Percentiles rank a stretch among this genome's conserved stretches.
These are phyloP conservation scores for Aspergillus ustus DNA, from an alignment of 2,329 filamentous ascomycete species.

Conservation along the genomic window DNA sequence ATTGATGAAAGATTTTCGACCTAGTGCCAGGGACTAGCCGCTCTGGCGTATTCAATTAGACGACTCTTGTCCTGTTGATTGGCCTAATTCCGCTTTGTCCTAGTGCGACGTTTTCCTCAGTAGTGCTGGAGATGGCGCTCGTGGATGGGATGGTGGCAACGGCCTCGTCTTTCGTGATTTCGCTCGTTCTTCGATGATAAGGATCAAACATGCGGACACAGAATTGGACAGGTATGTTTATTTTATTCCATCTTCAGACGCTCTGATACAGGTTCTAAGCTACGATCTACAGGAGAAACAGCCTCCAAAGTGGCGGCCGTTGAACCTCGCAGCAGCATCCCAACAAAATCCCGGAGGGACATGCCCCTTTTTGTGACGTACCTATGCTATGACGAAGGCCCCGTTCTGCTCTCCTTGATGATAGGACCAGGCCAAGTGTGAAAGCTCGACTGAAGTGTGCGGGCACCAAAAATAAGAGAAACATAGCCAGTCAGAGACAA, in stretches of 20 bases:
- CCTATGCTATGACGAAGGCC: not conserved
- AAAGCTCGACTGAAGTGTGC: slow-evolving; percentile 14
- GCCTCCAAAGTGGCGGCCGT: not conserved
- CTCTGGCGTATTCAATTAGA: not conserved
- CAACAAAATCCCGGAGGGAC: not conserved
- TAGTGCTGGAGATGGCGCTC: not conserved
- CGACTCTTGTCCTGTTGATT: not conserved
- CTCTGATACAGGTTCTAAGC: not conserved
- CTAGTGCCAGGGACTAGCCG: not conserved
- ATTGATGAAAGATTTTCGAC: not conserved
- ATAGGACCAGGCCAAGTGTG: slow-evolving; percentile 14
- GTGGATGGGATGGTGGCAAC: not conserved
- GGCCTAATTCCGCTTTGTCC: not conserved
- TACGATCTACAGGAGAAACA: not conserved
- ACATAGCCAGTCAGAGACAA: slow-evolving; percentile 23
- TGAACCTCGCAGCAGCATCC: slow-evolving; percentile 8
- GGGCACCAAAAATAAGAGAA: slow-evolving; percentile 22
- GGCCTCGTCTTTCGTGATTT: not conserved
- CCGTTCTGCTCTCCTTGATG: slow-evolving; percentile 9
- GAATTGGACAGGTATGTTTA: not conserved
- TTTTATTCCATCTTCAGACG: not conserved
- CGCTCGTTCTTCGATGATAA: not conserved
- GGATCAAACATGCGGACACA: not conserved
- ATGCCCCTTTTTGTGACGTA: slow-evolving; percentile 4
- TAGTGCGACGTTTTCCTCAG: not conserved